Base-by-base conservation (phyloP, 1,139 yeast genomes). In the Citeromyces siamensis region DNA sequence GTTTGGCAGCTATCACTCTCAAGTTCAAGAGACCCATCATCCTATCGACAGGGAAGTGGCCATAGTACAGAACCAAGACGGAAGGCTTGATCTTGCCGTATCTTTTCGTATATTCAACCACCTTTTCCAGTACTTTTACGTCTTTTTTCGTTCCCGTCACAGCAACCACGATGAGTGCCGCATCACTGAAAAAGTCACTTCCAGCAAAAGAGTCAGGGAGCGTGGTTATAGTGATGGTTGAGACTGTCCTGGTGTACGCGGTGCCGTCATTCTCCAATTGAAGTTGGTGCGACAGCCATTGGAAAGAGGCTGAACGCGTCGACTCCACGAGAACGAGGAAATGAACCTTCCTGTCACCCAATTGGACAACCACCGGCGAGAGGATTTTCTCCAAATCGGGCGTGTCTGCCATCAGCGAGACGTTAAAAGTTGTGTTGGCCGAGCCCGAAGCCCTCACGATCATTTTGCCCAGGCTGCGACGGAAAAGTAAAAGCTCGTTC, bases 261-360 rank as follows among this genome's bases (percentile, higher is more conserved):
- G 52, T 54, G 7, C 42, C 41, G 41, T 62, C 58, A 2, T 56
- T 49, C 35, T 48, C 49, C 31, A 70, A 49, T 7, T 49, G 46
- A 13, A 69, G 50, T 44, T 68, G 67, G 3, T 59, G 59, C 27
- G 58, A 56, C 33, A 70, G 53, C 76, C 76, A 70, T 43, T 59
- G 62, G 2, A 73, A 63, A 41, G 59, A 61, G 5, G 60, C 48
- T 7, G 53, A 46, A 4, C 50, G 36, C 71, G 28, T 8, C 10
- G 6, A 4, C 28, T 23, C 28, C 13, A 14, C 5, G 28, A 23
- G 28, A 23, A 23, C 13, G 28, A 23, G 28, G 14, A 23, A 23
- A 14, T 23, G 10, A 14, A 23, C 13, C 14, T 8, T 12, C 10
- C 6, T n/a, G 28, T 23, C 10, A n/a, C 14, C 14, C 13, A 8